A percentile compares a stretch with the other conserved stretches of the same genome.
phyloP scores from a whole-genome alignment of 106 monocot genomes.

The Ottelia alismoides region DNA sequence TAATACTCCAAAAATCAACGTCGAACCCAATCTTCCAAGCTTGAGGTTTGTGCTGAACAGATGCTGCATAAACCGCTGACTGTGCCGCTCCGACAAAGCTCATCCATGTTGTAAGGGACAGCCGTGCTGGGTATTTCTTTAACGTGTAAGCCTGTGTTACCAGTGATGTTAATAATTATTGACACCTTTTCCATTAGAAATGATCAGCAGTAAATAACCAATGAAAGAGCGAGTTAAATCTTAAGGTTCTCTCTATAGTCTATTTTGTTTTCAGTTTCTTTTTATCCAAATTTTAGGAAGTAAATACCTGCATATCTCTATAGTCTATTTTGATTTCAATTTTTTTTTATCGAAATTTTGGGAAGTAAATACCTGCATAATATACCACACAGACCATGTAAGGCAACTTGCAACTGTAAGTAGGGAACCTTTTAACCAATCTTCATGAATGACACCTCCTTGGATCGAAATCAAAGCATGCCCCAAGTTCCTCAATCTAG shows the following conservation, averaged over 20 bases:
- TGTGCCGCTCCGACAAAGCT: constrained; percentile 57
- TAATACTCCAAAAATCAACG: constrained; percentile 65
- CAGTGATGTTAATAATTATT: too few relatives aligned
- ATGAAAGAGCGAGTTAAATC: too few relatives aligned
- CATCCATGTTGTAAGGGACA: constrained; percentile 91
- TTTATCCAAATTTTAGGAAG: too few relatives aligned
- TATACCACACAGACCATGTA: constrained; percentile 73
- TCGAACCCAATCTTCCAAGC: constrained; percentile 65
- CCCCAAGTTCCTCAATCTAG: constrained; percentile 30
- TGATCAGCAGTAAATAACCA: too few relatives aligned
- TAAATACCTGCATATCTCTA: constrained; percentile 82
- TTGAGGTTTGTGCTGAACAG: constrained; percentile 37
- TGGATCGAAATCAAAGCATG: constrained; percentile 40
- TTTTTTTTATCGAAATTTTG: too few relatives aligned
- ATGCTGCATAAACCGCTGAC: constrained; percentile 58
- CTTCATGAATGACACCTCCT: constrained; percentile 42
- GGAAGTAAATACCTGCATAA: constrained; percentile 90
- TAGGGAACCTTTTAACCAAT: constrained; percentile 60
- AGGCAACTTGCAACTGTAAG: constrained; percentile 67
- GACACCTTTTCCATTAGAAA: too few relatives aligned
- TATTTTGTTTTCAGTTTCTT: too few relatives aligned
- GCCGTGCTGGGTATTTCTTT: constrained; percentile 79
- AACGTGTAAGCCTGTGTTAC: constrained; percentile 66
- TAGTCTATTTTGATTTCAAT: too few relatives aligned
- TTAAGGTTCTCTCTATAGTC: too few relatives aligned